These are phyloP conservation scores for Aurantiochytrium sp. DNA, from an alignment of 108 stramenopile genomes.

Conservation along the genomic window DNA sequence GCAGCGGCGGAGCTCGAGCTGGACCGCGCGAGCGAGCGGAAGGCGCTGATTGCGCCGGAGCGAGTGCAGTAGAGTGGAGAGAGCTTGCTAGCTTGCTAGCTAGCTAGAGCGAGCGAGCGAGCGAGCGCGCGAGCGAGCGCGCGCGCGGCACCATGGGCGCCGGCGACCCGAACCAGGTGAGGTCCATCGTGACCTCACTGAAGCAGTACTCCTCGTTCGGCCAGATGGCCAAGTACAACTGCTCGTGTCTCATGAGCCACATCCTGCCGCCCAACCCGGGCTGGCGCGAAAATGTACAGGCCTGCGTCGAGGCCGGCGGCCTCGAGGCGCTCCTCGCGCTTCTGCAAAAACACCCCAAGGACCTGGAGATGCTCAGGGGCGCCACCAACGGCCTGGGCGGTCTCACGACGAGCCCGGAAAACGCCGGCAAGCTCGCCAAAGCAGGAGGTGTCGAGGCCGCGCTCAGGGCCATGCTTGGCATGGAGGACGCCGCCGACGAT, in stretches of 20 bases:
- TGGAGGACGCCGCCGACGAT: neutral
- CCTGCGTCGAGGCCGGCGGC: neutral
- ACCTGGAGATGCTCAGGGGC: neutral
- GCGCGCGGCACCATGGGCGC: neutral
- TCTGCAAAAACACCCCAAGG: neutral
- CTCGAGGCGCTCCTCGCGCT: slow-evolving; percentile 8
- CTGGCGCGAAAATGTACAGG: slow-evolving; percentile 11
- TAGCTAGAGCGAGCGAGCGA: neutral
- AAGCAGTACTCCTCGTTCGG: neutral
- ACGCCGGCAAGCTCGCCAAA: neutral
- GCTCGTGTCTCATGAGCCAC: slow-evolving; percentile 7
- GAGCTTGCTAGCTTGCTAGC: neutral
- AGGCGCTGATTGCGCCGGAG: no score
- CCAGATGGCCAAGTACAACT: slow-evolving; percentile 7
- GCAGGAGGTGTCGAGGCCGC: slow-evolving; percentile 4
- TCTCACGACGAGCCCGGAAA: neutral
- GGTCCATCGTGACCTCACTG: neutral
- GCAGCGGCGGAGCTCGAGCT: no score
- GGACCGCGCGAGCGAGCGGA: no score
- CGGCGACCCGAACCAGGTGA: neutral
- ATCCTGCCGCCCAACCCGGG: neutral
- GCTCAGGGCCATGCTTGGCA: neutral
- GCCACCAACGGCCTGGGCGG: neutral
- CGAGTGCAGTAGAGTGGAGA: neutral
- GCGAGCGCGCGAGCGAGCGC: neutral